Evolutionary conservation across 2,329 filamentous ascomycete genomes (phyloP), one percentile per base, ranked within the genome.

Genomic region (Acrodontium crateriforme): DNA sequence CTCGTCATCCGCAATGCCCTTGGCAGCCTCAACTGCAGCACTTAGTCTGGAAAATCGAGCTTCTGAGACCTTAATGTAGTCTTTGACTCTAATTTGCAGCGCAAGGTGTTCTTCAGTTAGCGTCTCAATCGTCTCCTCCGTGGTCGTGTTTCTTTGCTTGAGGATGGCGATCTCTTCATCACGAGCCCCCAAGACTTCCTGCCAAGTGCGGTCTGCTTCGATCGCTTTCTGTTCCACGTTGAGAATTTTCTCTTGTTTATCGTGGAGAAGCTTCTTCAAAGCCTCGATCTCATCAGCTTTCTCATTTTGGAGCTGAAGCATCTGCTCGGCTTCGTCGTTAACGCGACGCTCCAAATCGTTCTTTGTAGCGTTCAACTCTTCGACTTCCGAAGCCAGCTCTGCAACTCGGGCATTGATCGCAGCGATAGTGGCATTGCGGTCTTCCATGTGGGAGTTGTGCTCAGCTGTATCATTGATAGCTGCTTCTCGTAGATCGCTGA

Each of bases 121-220:
- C 34, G 32, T 42, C 8, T 44, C 29, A 15, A 45, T 31, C 33
- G 31, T 41, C 28, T 38, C 32, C 15, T 31, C 33, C n/a, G 42
- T 40, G 5, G 42, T 41, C 3, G 39, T 41, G 14, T 46, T 38
- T 24, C 44, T 46, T 5, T 36, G 16, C 21, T 37, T 30, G 10
- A 31, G n/a, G n/a, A n/a, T n/a, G n/a, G n/a, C 46, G 29, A 61
- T 56, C 24, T 57, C 50, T 25, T 44, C 41, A 24, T 58, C 51
- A 19, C 53, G 49, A 8, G 49, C 50, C 9, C 47, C 44, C 12
- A 59, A 44, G 8, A 56, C 45, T 28, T 58, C 54, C 31, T 52
- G 53, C 37, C 60, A 54, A 15, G 53, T 50, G 3, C 45, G 46
- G 31, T 62, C 60, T 25, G 56, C 53, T 20, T 47, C 38, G 8